Evolutionary conservation across 225 moss, liverwort and hornwort genomes (phyloP).

Genomic region (Marchantia paleacea): DNA sequence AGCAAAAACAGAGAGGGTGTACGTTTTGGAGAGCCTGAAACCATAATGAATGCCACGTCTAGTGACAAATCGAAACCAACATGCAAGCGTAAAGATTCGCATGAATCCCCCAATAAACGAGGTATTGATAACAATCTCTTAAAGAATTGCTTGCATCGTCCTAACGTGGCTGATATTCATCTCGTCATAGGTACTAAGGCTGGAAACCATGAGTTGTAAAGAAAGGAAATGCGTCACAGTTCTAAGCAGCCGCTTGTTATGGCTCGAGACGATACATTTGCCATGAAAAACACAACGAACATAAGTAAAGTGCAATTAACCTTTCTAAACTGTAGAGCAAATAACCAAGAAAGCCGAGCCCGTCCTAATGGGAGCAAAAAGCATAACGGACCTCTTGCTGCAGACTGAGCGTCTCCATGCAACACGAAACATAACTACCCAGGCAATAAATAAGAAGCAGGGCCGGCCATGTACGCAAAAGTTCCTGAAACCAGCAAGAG

Average conservation of each 20-base stretch:
- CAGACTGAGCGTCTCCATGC: slow-evolving; percentile 73
- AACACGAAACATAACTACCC: slow-evolving; percentile 61
- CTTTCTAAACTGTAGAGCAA: slow-evolving; percentile 1
- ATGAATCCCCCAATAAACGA: no score
- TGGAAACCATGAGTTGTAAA: background rate
- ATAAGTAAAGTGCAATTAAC: slow-evolving; percentile 6
- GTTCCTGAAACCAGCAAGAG: slow-evolving; percentile 67
- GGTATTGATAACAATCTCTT: no score
- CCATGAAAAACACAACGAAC: background rate
- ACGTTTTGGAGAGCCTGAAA: no score
- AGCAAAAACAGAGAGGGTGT: no score
- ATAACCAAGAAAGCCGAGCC: slow-evolving; percentile 17
- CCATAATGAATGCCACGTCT: no score
- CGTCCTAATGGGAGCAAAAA: slow-evolving; percentile 41
- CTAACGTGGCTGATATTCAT: no score
- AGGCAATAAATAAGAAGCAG: slow-evolving; percentile 72
- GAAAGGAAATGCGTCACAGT: background rate
- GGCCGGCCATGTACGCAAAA: slow-evolving; percentile 72
- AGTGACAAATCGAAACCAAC: no score
- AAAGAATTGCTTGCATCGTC: no score
- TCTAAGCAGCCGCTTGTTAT: background rate
- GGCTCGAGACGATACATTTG: background rate
- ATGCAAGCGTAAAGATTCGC: no score
- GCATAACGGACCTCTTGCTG: slow-evolving; percentile 71
- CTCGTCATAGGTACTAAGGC: background rate